Evolutionary conservation across 2,329 filamentous ascomycete species (phyloP), one percentile per base, ranked within the genome.

Genomic region (Diaporthe humulicola): DNA sequence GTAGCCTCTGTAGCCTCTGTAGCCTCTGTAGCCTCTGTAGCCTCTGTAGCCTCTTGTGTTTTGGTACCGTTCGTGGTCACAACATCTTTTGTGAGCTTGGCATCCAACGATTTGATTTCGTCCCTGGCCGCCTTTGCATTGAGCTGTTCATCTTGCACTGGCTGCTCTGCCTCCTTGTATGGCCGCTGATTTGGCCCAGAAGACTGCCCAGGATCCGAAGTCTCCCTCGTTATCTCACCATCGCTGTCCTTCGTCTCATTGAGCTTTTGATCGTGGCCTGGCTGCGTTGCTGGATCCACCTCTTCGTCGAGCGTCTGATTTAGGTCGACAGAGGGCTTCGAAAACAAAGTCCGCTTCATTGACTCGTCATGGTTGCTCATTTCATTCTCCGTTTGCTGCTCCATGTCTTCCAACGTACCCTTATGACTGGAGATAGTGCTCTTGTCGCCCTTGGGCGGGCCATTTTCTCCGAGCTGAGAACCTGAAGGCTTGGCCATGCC

Each of bases 281-380:
- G 4, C 14, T 28, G n/a, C 12, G 25, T 17, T 4, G 4, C 3
- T 4, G 3, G 10, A 3, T 19, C 57, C 3, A 14, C 14, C 22
- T 28, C n/a, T 28, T 40, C n/a, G 3, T 40, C 36, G 12, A 40
- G 15, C n/a, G 15, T 1, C 4, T 19, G 3, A 15, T 60, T 28
- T 0, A 1, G 1, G 2, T 15, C 12, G 12, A 25, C 3, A 2
- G 7, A 40, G 14, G 7, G 22, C 10, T 19, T n/a, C 25, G 6
- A 28, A 17, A 9, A 6, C 10, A 12, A 36, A 25, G n/a, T 15
- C 2, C 25, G 36, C 3, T 28, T 28, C n/a, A 14, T 40, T 38
- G 36, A 3, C 5, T 40, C 36, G 4, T 60, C n/a, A 19, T 0
- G 4, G 5, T 10, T 60, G 33, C 14, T 22, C 57, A 1, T 5